These are phyloP conservation scores for Sphagnurus paluster DNA, from an alignment of 1,284 basidiomycete species.

Conservation along the genomic window DNA sequence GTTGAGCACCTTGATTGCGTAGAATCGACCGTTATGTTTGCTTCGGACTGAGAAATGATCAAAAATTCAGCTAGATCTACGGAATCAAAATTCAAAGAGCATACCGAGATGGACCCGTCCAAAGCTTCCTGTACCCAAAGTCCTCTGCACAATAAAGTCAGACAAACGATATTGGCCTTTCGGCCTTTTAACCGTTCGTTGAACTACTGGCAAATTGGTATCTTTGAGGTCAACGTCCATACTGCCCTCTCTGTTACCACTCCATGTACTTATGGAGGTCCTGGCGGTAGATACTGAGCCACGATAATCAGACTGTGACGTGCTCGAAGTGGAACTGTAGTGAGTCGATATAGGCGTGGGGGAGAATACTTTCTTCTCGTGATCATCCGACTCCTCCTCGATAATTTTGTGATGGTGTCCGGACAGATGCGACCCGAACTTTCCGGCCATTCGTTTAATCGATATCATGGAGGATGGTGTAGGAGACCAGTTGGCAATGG, in stretches of 20 bases:
- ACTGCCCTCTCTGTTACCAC: conserved; percentile 39
- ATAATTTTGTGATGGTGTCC: conserved; percentile 24
- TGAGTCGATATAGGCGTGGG: conserved; percentile 30
- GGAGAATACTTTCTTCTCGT: conserved; percentile 21
- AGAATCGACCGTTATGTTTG: conserved; percentile 90
- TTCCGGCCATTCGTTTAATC: conserved; percentile 40
- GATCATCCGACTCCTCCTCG: conserved; percentile 23
- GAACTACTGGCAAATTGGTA: conserved; percentile 16
- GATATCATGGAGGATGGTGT: conserved; percentile 24
- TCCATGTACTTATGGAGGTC: conserved; percentile 56
- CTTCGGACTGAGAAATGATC: conserved; percentile 63
- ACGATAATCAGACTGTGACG: conserved; percentile 40
- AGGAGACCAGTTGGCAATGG: conserved; percentile 8
- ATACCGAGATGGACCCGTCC: conserved; percentile 90
- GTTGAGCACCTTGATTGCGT: conserved; percentile 92
- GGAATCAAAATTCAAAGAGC: conserved; percentile 22
- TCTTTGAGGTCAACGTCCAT: conserved; percentile 36
- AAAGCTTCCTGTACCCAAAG: conserved; percentile 92
- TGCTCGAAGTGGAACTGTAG: conserved; percentile 21
- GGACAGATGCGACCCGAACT: conserved; percentile 31
- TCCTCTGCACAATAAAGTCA: conserved; percentile 77
- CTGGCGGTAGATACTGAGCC: conserved; percentile 65
- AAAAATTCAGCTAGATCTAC: conserved; percentile 4
- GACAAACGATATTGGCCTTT: conserved; percentile 67
- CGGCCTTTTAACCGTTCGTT: conserved; percentile 38